Conservation (phyloP, 1,284 basidiomycete genomes). For the Mycena sp. region DNA sequence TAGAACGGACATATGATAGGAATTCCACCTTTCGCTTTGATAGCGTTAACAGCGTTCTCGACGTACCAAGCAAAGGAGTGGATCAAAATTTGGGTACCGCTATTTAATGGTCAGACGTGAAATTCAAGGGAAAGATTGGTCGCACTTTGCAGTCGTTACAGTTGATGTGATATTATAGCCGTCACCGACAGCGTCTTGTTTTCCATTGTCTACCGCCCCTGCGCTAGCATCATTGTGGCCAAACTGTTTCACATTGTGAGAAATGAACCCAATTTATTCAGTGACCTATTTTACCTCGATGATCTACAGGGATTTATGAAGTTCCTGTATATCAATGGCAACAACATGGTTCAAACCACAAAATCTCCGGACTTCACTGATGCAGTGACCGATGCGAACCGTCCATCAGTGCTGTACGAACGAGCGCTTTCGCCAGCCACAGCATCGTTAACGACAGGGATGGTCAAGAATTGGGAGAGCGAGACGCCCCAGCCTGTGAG, state of each 20-base stretch:
- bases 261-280: too few relatives aligned
- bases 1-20: constrained; percentile 41
- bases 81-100: constrained; percentile 34
- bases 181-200: constrained; percentile 38
- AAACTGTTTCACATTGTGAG: too few relatives aligned
- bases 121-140: not conserved
- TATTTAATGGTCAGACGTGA: constrained; percentile 5
- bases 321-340: not conserved
- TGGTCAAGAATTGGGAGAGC: constrained; percentile 41
- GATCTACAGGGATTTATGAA: constrained; percentile 25
- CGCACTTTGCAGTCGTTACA: constrained; percentile 35
- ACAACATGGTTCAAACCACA: constrained; percentile 31
- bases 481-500: constrained; percentile 46
- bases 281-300: too few relatives aligned
- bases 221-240: constrained; percentile 48
- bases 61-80: constrained; percentile 36
- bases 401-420: constrained; percentile 43
- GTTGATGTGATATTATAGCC: constrained; percentile 36
- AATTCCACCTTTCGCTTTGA: constrained; percentile 47
- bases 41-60: constrained; percentile 40
- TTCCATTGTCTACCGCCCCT: constrained; percentile 35
- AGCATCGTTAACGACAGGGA: constrained; percentile 46
- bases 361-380: constrained; percentile 39
- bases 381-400: constrained; percentile 37
- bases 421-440: constrained; percentile 48